phyloP scores from a whole-genome alignment of 768 basidiomycete species.

The Lactifluus rugatus region DNA sequence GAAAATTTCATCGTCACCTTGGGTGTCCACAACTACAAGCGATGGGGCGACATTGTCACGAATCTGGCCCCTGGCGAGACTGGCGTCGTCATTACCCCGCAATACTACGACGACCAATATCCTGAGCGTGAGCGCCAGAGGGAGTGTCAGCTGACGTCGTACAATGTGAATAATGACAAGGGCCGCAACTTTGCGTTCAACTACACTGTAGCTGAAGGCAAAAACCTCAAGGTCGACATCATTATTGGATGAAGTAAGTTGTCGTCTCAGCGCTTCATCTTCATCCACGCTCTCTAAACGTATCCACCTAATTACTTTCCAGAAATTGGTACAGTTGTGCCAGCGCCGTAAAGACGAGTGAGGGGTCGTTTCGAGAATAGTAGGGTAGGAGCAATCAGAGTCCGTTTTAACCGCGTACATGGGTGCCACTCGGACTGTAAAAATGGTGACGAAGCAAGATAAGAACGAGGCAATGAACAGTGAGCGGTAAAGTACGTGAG shows the following conservation, averaged over 20 bases:
- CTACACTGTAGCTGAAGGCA: background rate
- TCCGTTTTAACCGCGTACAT: background rate
- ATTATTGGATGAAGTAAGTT: background rate
- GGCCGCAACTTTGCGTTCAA: background rate
- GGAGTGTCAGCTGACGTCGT: background rate
- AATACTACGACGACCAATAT: background rate
- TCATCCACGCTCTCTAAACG: background rate
- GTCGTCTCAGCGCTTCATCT: too few relatives aligned
- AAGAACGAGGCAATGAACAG: too few relatives aligned
- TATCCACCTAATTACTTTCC: background rate
- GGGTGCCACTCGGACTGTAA: background rate
- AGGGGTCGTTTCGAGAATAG: too few relatives aligned
- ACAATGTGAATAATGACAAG: background rate
- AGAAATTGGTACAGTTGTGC: background rate
- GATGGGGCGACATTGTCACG: conserved; percentile 33
- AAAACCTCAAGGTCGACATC: background rate
- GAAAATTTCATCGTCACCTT: conserved; percentile 29
- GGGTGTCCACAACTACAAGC: conserved; percentile 33
- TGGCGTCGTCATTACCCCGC: background rate
- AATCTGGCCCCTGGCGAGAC: conserved; percentile 19
- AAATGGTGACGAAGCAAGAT: too few relatives aligned
- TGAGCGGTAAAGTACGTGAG: too few relatives aligned
- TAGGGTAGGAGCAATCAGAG: background rate
- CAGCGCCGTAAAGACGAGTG: too few relatives aligned
- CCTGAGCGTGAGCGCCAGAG: background rate